Conservation (phyloP, 306 rosid species). For the Quercus robur region DNA sequence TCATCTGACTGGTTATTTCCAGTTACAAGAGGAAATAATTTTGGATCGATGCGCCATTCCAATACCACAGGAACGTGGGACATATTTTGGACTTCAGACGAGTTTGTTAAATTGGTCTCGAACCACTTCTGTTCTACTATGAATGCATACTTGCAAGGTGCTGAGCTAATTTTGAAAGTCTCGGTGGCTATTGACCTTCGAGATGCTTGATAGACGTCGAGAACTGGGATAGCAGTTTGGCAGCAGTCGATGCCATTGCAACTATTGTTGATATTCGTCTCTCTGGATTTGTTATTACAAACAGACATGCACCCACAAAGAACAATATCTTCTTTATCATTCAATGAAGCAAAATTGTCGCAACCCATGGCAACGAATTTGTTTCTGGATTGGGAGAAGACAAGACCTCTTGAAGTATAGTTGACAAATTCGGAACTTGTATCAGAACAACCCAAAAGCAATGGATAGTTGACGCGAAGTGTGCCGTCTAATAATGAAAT, state of each 20-base stretch:
- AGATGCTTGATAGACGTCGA: fast-evolving
- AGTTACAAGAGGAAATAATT: too few relatives aligned
- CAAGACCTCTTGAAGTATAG: neutral
- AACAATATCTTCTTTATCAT: too few relatives aligned
- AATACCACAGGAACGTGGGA: neutral
- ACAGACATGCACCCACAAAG: neutral
- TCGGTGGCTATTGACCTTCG: fast-evolving
- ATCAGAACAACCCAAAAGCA: neutral
- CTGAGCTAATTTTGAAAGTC: fast-evolving
- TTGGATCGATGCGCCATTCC: neutral
- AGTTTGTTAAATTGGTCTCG: neutral
- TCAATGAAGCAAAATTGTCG: neutral
- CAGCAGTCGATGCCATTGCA: neutral
- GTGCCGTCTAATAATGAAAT: too few relatives aligned
- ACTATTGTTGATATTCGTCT: neutral
- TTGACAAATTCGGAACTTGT: fast-evolving
- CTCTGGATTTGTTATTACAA: neutral
- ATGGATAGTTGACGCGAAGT: too few relatives aligned
- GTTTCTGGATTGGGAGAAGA: neutral
- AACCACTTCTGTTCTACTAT: neutral
- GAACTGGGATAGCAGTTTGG: neutral
- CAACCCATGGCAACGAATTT: conserved; percentile 4
- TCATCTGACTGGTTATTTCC: too few relatives aligned
- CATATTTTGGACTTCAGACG: neutral
- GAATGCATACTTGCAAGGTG: neutral